phyloP scores from a whole-genome alignment of 495 filamentous ascomycete genomes.

The Talaromyces adpressus region DNA sequence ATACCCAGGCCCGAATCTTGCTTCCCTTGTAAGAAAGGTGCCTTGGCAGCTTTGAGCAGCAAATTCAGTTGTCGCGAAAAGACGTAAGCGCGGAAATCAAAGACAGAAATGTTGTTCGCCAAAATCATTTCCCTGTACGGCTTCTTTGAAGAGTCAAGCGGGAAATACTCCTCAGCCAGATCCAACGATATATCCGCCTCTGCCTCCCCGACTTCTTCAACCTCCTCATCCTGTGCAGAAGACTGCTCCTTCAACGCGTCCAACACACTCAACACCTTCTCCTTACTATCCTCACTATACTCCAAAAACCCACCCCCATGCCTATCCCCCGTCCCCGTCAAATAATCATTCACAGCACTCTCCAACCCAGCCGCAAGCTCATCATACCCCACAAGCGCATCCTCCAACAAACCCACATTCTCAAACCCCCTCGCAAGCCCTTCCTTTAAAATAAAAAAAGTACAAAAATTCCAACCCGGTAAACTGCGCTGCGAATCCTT shows the following conservation, averaged over 20 bases:
- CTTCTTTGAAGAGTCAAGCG: slow-evolving; percentile 68
- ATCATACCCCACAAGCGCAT: slow-evolving; percentile 88
- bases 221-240: slow-evolving; percentile 7
- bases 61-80: slow-evolving; percentile 84
- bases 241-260: slow-evolving; percentile 11
- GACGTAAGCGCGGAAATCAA: slow-evolving; percentile 92
- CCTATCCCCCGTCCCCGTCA: slow-evolving; percentile 42
- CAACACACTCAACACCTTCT: slow-evolving; percentile 45
- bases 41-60: slow-evolving; percentile 74
- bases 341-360: slow-evolving; percentile 69
- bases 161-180: slow-evolving; percentile 31
- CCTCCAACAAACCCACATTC: slow-evolving; percentile 91
- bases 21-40: slow-evolving; percentile 26
- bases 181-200: slow-evolving; percentile 17
- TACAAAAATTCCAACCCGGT: slow-evolving; percentile 98
- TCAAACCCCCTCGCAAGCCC: slow-evolving; percentile 90
- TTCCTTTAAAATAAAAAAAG: slow-evolving; percentile 96
- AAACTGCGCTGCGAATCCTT: slow-evolving; percentile 81
- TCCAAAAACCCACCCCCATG: slow-evolving; percentile 60
- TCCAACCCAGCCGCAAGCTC: slow-evolving; percentile 84
- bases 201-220: not conserved
- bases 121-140: slow-evolving; percentile 88
- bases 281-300: slow-evolving; percentile 65
- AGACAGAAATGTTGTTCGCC: slow-evolving; percentile 93
- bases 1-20: slow-evolving; percentile 15